Percentiles rank a stretch among this genome's conserved stretches.
Evolutionary conservation across 768 basidiomycete genomes (phyloP).

Genomic region (Lactarius quietus): DNA sequence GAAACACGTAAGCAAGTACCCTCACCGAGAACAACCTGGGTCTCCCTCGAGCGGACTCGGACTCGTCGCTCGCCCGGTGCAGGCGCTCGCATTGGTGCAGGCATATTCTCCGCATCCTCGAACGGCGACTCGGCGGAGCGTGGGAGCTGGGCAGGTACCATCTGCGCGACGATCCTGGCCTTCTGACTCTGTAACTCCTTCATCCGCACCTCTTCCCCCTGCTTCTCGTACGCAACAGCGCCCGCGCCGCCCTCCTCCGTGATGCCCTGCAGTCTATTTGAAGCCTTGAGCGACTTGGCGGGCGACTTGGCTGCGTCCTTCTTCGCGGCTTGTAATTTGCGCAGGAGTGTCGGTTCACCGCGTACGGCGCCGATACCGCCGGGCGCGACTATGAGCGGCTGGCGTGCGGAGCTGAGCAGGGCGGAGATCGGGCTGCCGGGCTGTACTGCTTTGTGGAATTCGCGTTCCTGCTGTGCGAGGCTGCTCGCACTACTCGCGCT

Average conservation of each 20-base stretch:
- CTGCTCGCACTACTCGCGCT: conserved; percentile 45
- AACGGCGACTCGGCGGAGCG: conserved; percentile 25
- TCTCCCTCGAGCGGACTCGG: conserved; percentile 16
- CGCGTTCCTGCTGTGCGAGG: conserved; percentile 86
- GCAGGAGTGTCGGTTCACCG: conserved; percentile 43
- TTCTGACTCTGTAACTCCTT: conserved; percentile 90
- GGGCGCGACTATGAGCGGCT: conserved; percentile 72
- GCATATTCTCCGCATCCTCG: conserved; percentile 38
- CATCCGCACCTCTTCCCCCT: conserved; percentile 42
- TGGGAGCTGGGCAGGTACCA: conserved; percentile 60
- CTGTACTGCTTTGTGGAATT: conserved; percentile 94
- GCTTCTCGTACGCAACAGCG: conserved; percentile 22
- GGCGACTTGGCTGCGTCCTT: conserved; percentile 49
- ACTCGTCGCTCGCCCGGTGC: conserved; percentile 11
- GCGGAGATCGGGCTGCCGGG: conserved; percentile 94
- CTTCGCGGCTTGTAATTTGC: conserved; percentile 55
- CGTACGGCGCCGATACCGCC: conserved; percentile 36
- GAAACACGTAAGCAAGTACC: no score
- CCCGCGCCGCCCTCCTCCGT: conserved; percentile 42
- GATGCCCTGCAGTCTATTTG: conserved; percentile 45
- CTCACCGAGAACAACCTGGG: conserved; percentile 12
- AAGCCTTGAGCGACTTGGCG: conserved; percentile 38
- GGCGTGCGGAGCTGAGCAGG: conserved; percentile 81
- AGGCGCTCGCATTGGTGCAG: conserved; percentile 24
- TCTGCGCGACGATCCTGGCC: conserved; percentile 90